Conservation (phyloP, 257 asterid species). For the Asclepias syriaca region DNA sequence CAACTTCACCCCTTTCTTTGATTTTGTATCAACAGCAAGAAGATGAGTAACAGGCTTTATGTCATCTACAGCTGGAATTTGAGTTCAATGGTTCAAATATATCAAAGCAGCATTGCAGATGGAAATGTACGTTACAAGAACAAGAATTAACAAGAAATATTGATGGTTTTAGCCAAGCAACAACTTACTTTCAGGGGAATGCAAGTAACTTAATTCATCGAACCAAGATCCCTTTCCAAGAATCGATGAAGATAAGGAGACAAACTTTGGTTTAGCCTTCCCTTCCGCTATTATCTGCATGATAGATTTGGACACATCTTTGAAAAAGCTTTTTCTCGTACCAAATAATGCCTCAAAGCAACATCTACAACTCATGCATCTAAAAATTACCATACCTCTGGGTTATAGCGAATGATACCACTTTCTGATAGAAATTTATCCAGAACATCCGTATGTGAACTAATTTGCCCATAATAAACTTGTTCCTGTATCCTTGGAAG, state of each 20-base stretch:
- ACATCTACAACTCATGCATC: not conserved
- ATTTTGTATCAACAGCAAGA: constrained; percentile 66
- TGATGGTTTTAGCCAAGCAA: constrained; percentile 20
- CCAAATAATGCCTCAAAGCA: not conserved
- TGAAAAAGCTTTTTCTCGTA: not conserved
- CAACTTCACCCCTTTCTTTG: constrained; percentile 83
- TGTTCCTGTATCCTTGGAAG: constrained; percentile 97
- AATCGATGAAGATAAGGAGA: constrained; percentile 61
- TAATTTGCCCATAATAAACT: constrained; percentile 89
- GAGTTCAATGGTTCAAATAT: constrained; percentile 22
- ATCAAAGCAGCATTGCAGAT: constrained; percentile 22
- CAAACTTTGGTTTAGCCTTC: constrained; percentile 71
- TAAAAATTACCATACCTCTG: constrained; percentile 51
- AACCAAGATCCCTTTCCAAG: constrained; percentile 57
- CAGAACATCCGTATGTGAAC: constrained; percentile 80
- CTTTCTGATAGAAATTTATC: constrained; percentile 84
- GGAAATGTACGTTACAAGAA: not conserved
- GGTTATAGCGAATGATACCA: constrained; percentile 90
- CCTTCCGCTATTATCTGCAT: constrained; percentile 85
- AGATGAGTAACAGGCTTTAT: constrained; percentile 97
- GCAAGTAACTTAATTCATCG: constrained; percentile 64
- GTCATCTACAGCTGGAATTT: constrained; percentile 73
- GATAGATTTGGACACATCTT: constrained; percentile 17
- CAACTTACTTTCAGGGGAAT: constrained; percentile 76
- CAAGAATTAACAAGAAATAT: not conserved